Evolutionary conservation across 768 basidiomycete species (phyloP).

Genomic region (Leccinum barrowsii): DNA sequence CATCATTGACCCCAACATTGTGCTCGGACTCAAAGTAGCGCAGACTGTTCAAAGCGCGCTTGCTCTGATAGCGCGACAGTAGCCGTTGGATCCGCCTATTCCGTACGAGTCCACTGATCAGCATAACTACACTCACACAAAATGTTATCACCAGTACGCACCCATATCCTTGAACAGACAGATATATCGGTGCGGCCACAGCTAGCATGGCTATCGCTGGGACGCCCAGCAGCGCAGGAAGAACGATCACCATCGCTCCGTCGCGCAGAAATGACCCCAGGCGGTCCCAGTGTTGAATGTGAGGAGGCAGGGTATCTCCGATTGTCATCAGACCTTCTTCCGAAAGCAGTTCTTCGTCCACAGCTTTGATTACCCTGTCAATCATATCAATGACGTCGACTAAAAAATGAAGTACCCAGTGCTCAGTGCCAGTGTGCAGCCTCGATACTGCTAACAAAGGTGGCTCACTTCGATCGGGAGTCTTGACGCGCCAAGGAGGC

Average conservation of each 20-base stretch:
- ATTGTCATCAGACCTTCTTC: neutral
- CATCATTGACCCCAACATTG: neutral
- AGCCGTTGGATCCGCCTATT: neutral
- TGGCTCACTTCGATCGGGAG: neutral
- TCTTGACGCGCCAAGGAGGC: neutral
- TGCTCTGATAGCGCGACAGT: neutral
- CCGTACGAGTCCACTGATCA: neutral
- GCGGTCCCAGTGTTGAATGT: neutral
- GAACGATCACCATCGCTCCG: neutral
- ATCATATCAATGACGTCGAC: neutral
- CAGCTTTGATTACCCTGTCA: neutral
- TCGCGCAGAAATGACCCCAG: neutral
- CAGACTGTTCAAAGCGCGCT: neutral
- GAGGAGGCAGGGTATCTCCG: neutral
- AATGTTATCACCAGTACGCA: neutral
- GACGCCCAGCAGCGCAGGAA: slow-evolving; percentile 2
- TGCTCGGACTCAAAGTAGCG: neutral
- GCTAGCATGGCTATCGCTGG: neutral
- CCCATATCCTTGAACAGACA: neutral
- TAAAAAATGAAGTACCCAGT: neutral
- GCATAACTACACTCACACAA: neutral
- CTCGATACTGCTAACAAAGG: neutral
- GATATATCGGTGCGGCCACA: neutral
- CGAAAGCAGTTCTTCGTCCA: neutral
- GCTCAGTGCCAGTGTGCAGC: neutral